These are phyloP conservation scores for Neurospora hispaniola DNA, from an alignment of 495 filamentous ascomycete species.

Conservation along the genomic window DNA sequence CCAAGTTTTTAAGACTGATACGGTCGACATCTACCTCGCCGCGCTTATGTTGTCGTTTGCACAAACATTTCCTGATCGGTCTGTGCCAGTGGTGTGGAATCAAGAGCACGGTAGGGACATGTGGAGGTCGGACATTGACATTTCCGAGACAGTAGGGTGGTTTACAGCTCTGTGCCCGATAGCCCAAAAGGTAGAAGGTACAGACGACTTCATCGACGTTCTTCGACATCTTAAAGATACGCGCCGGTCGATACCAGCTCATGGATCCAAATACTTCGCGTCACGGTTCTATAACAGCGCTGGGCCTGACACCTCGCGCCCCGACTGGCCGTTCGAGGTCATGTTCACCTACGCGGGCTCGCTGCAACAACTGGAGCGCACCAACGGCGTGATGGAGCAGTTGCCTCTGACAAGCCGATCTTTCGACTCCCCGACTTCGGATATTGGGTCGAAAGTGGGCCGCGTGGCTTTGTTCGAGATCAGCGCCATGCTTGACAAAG, in stretches of 20 bases:
- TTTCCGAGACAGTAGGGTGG: constrained; percentile 40
- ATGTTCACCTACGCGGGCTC: constrained; percentile 61
- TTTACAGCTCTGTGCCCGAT: constrained; percentile 37
- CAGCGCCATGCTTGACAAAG: constrained; percentile 45
- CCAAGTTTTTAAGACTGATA: constrained; percentile 34
- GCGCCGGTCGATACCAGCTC: constrained; percentile 20
- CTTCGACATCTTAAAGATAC: constrained; percentile 33
- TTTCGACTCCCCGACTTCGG: constrained; percentile 36
- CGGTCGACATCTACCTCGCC: constrained; percentile 38
- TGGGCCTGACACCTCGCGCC: constrained; percentile 31
- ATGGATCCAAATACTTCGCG: constrained; percentile 23
- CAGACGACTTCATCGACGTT: constrained; percentile 30
- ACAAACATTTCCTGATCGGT: constrained; percentile 41
- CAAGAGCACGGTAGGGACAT: constrained; percentile 36
- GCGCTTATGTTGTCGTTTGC: constrained; percentile 39
- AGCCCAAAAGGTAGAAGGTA: constrained; percentile 18
- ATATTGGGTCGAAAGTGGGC: constrained; percentile 43
- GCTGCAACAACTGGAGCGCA: constrained; percentile 50
- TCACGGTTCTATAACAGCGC: constrained; percentile 37
- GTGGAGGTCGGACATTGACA: constrained; percentile 25
- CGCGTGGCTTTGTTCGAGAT: constrained; percentile 60
- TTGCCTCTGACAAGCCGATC: constrained; percentile 32
- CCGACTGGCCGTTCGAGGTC: constrained; percentile 55
- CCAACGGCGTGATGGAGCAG: constrained; percentile 51
- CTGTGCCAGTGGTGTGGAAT: constrained; percentile 43